Percentiles rank a stretch among this genome's conserved stretches.
Evolutionary conservation across 2,329 filamentous ascomycete genomes (phyloP).

Genomic region (Phyllosticta ampelicida): DNA sequence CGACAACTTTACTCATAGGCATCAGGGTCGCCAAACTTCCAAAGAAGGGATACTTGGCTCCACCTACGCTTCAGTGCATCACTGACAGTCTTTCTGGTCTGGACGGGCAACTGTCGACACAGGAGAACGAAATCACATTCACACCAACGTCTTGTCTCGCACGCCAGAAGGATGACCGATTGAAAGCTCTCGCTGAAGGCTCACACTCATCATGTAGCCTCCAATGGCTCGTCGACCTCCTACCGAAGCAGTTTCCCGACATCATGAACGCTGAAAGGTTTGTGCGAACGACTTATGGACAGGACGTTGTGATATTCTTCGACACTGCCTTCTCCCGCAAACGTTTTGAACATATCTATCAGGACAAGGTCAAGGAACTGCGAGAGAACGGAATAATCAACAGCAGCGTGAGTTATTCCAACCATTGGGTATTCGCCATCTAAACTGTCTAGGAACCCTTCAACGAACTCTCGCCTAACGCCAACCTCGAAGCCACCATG

Average conservation of each 20-base stretch:
- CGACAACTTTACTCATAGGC: not conserved
- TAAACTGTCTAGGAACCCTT: constrained; percentile 4
- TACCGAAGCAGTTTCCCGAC: constrained; percentile 6
- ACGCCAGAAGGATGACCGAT: not conserved
- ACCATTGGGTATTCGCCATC: no score
- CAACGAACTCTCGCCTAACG: constrained; percentile 3
- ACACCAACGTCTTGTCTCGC: not conserved
- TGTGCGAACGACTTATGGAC: not conserved
- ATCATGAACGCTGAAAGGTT: not conserved
- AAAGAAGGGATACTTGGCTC: not conserved
- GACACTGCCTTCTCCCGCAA: constrained; percentile 5
- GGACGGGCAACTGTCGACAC: not conserved
- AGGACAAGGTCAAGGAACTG: not conserved
- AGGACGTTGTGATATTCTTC: constrained; percentile 4
- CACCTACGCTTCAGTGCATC: not conserved
- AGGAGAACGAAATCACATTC: constrained; percentile 1
- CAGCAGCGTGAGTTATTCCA: constrained; percentile 1
- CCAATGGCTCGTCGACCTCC: constrained; percentile 5
- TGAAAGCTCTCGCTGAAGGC: not conserved
- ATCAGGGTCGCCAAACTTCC: not conserved
- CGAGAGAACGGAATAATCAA: not conserved
- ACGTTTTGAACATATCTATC: not conserved
- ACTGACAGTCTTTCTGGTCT: constrained; percentile 1
- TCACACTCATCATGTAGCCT: not conserved
- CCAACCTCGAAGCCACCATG: constrained; percentile 1